Base-by-base conservation (phyloP, 2,329 filamentous ascomycete genomes). In the Eurotiales sp. region DNA sequence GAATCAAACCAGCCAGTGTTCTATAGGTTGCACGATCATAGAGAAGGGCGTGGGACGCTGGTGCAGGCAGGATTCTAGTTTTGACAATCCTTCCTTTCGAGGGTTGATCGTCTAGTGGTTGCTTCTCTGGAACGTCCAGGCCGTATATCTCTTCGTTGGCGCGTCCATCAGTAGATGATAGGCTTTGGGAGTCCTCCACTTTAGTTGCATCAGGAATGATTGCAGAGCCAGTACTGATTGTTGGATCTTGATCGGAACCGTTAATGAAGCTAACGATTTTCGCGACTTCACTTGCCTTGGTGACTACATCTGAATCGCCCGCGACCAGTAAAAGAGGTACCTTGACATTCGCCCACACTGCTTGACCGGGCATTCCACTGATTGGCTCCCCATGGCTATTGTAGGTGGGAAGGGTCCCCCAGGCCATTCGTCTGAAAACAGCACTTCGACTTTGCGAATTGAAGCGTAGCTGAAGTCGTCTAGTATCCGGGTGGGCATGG, bases 371-470 rank as follows among this genome's bases (percentile, higher is more conserved):
- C 8, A 95, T 67, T 1, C 88, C 88, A 3, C 84, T 83, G 8
- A 66, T 64, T 0, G 81, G 69, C 22, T 75, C 66, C 1, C 78
- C 81, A 32, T 50, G 47, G 7, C 75, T 64, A 3, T 76, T 66
- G 52, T 85, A 86, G 0, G 67, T 70, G 0, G 88, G 86, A 21
- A 93, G 74, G 46, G 78, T 77, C 0, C 90, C 89, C 67, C 78
- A 83, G 0, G 85, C 84, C 83, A 95, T 90, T 34, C 90, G 83
- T 58, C 87, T 82, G 80, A 88, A 96, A 0, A 93, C 88, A 0
- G 86, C 78, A 0, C 90, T 93, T 57, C 79, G 83, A 56, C 89
- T 96, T 65, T 96, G 90, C 53, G 80, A 78, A 65, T 97, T 97
- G 71, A 68, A 77, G 32, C 68, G 65, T 29, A 72, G 61, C 58